Base-by-base conservation (phyloP, 148 eudicot species). In the Cornus kousa region DNA sequence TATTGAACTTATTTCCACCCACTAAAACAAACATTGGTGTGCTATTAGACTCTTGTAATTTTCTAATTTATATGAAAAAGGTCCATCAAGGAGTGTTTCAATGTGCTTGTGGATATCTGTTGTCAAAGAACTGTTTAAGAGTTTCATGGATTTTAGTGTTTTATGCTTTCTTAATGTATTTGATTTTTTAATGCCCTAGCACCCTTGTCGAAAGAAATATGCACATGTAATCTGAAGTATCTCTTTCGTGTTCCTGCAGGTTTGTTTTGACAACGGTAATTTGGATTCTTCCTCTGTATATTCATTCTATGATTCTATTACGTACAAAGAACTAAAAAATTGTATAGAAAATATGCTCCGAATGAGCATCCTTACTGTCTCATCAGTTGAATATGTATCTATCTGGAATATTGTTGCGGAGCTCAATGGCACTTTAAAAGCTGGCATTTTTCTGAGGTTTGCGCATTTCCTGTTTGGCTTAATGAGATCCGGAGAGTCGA, bases 201-300 rank as follows among this genome's bases (percentile, higher is more conserved):
- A 40, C 23, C 62, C 13, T 75, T 32, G 48, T 48, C 23, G 62
- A 3, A 75, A 81, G 65, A 69, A 68, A 74, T 79, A 60, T 83
- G 81, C 65, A 73, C 79, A 71, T 83, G 76, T 76, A 73, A 91
- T 88, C 97, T 93, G 93, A 95, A 91, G 83, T 68, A 71, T 86
- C 90, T 92, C 78, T 89, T 91, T 93, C 87, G 81, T 87, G 85
- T 87, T 89, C 83, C 88, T 93, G 96, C 96, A 91, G 97, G 93
- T 88, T 84, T 87, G 80, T 90, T 87, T 77, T 86, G 81, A 85
- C 88, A 87, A 87, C 85, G 86, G 74, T 92, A 91, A 87, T 83
- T 87, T 80, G 71, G 88, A 82, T 81, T 82, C 86, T 80, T 86
- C 83, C 50, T 87, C 78, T 88, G 89, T 89, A 83, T 77, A 86